A percentile compares a stretch with the other conserved stretches of the same genome.
phyloP scores from a whole-genome alignment of 352 stramenopile genomes.

The Blastocystis sp. region DNA sequence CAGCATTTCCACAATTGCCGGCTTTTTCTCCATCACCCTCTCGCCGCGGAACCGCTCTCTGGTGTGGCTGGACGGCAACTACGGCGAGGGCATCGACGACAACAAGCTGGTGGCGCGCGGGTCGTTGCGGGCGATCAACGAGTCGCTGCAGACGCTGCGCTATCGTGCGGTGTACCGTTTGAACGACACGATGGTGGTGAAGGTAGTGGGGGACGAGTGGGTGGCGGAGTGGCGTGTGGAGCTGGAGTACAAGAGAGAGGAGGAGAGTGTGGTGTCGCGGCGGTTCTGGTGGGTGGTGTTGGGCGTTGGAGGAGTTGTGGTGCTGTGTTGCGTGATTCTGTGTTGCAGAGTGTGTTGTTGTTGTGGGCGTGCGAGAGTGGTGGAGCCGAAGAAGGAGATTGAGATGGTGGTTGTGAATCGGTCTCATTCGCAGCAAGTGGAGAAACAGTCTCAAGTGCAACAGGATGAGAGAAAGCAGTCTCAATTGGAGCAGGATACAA shows the following conservation, averaged over 20 bases:
- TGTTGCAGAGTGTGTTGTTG: no score
- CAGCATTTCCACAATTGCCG: not conserved
- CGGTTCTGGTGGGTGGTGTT: no score
- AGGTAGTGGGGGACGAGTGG: not conserved
- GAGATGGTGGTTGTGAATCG: conserved; percentile 17
- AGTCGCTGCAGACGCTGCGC: not conserved
- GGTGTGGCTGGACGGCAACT: conserved; percentile 32
- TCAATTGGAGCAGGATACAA: not conserved
- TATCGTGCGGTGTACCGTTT: conserved; percentile 50
- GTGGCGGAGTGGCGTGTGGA: not conserved
- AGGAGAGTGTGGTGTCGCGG: not conserved
- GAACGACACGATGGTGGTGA: conserved; percentile 40
- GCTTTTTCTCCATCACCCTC: not conserved
- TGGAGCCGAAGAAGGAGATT: no score
- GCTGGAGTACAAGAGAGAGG: conserved; percentile 1
- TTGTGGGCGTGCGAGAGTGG: conserved; percentile 24
- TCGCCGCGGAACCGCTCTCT: not conserved
- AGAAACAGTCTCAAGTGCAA: not conserved
- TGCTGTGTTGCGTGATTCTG: no score
- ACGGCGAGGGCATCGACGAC: conserved; percentile 47
- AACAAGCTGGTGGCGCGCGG: conserved; percentile 5
- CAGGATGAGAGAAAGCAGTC: not conserved
- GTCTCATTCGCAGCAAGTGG: not conserved
- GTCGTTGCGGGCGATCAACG: conserved; percentile 24
- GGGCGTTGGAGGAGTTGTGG: no score